A percentile compares a stretch with the other conserved stretches of the same genome.
phyloP scores from a whole-genome alignment of 495 filamentous ascomycete species.

The Astrocystis sublimbata region DNA sequence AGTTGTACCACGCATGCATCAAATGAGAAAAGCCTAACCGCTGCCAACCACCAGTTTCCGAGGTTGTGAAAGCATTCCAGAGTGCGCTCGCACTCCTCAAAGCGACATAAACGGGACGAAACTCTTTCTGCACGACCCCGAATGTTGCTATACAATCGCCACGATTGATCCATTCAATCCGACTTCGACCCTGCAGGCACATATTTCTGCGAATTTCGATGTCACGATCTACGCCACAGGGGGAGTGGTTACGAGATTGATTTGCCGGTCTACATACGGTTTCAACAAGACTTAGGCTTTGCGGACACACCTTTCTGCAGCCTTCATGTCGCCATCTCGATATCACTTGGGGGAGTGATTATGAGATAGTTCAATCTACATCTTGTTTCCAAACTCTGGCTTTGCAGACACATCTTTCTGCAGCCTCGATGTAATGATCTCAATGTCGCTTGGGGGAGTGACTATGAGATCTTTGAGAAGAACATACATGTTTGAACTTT shows the following conservation, averaged over 20 bases:
- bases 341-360: too few species aligned
- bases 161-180: background rate
- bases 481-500: too few species aligned
- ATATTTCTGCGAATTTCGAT: background rate
- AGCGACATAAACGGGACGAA: conserved; percentile 17
- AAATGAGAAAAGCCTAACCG: background rate
- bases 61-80: conserved; percentile 80
- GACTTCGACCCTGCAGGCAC: background rate
- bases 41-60: conserved; percentile 52
- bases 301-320: too few species aligned
- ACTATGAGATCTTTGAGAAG: too few species aligned
- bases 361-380: too few species aligned
- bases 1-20: background rate
- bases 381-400: too few species aligned
- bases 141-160: background rate
- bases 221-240: background rate
- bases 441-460: too few species aligned
- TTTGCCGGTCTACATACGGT: background rate
- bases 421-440: too few species aligned
- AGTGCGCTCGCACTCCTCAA: conserved; percentile 70
- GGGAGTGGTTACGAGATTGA: background rate
- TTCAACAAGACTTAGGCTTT: too few species aligned
- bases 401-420: too few species aligned
- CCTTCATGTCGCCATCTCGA: too few species aligned
- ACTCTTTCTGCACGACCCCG: background rate